Evolutionary conservation across 805 yeast species (phyloP), one percentile per base, ranked within the genome.

Genomic region (Hanseniaspora taiwanica): DNA sequence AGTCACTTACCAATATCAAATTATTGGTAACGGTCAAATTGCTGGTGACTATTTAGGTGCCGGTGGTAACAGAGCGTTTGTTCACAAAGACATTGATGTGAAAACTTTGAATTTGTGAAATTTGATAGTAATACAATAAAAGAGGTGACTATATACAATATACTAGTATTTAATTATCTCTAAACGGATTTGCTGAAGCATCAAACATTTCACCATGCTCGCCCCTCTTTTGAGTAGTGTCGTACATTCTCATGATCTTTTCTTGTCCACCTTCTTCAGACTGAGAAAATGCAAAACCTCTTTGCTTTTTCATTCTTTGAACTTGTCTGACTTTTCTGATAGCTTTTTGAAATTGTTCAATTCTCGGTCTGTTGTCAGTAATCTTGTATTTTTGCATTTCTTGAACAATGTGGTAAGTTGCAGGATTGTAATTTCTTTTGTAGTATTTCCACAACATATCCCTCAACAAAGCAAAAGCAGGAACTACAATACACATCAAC

Each of bases 271-370:
- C 62, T 56, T 83, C 95, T 47, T 85, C 95, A 36, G 82, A 86
- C 60, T 91, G 97, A 6, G 96, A 86, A 53, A 91, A 91, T 1
- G 99, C 99, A 68, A 84, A 91, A 5, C 99, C 99, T 62, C 97
- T 78, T 63, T 91, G 98, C 55, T 91, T 91, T 58, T 93, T 82
- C 83, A 91, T 89, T 60, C 99, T 74, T 60, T 89, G 95, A 29
- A 91, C 97, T 61, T 93, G 99, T 61, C 99, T 79, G 19, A 91
- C 97, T 56, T 86, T 91, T 55, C 97, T 72, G 42, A 91, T 91
- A 5, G 97, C 96, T 58, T 81, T 86, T 60, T 91, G 98, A 69
- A 91, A 91, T 47, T 87, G 94, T 50, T 86, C 94, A 72, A 87
- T 76, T 50, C 96, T 76, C n/a, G 99, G 98, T 48, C 94, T 72